Percentiles rank a stretch among this genome's conserved stretches.
Evolutionary conservation across 208 protist species (phyloP).

Genomic region (Crithidia thermophila): DNA sequence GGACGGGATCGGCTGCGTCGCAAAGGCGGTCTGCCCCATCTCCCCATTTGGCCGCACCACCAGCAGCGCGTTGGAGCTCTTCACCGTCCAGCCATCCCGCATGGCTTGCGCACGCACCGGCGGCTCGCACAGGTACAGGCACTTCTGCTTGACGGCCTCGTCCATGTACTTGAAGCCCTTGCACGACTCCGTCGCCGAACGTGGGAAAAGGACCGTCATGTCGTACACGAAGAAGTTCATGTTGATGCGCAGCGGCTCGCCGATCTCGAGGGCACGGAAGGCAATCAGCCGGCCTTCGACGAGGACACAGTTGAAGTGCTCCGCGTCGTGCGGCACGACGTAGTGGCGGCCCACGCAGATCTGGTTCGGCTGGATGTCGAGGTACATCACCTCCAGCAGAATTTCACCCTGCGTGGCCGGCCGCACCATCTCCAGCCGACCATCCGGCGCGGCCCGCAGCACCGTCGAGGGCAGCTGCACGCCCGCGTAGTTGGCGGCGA

Average conservation of each 20-base stretch:
- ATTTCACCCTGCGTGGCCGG: constrained; percentile 45
- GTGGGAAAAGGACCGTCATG: constrained; percentile 74
- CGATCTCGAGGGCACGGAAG: constrained; percentile 35
- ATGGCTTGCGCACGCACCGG: constrained; percentile 81
- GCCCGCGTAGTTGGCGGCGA: constrained; percentile 38
- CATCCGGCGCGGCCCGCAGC: constrained; percentile 31
- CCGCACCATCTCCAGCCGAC: constrained; percentile 36
- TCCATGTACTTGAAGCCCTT: constrained; percentile 76
- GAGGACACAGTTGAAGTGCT: constrained; percentile 62
- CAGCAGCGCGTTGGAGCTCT: constrained; percentile 50
- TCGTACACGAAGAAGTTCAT: constrained; percentile 91
- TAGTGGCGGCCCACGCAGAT: constrained; percentile 60
- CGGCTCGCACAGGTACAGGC: constrained; percentile 84
- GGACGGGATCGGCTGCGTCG: constrained; percentile 39
- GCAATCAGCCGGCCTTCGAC: constrained; percentile 79
- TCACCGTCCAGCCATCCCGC: constrained; percentile 81
- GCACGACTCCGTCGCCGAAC: constrained; percentile 48
- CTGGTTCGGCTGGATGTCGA: constrained; percentile 77
- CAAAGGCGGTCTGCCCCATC: constrained; percentile 89
- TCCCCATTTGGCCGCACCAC: constrained; percentile 72
- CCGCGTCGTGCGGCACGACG: constrained; percentile 55
- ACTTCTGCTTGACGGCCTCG: constrained; percentile 58
- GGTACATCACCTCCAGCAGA: constrained; percentile 64
- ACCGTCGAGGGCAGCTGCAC: constrained; percentile 52
- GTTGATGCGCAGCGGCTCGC: constrained; percentile 65